Evolutionary conservation across 176 grass and related monocot species (phyloP).

Genomic region (Ananas comosus): DNA sequence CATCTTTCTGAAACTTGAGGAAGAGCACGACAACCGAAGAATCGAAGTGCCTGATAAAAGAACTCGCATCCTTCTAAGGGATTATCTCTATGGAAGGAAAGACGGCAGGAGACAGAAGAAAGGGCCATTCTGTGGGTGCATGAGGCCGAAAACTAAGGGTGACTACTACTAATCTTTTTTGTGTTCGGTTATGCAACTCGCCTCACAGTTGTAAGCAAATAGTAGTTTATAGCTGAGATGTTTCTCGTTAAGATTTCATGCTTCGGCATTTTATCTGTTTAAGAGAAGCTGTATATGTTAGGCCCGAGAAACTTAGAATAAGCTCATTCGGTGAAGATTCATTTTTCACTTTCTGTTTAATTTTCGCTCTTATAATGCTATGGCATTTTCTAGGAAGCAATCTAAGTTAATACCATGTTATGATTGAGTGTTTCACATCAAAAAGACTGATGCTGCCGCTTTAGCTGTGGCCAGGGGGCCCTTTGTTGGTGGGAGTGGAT

Average conservation of each 20-base stretch:
- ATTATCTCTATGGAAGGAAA: slow-evolving; percentile 87
- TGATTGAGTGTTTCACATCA: background rate
- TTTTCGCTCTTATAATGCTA: background rate
- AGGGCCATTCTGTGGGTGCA: slow-evolving; percentile 60
- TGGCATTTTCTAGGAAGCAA: background rate
- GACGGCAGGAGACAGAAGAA: slow-evolving; percentile 39
- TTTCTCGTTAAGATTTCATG: background rate
- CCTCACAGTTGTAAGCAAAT: background rate
- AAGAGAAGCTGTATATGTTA: background rate
- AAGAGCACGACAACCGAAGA: slow-evolving; percentile 49
- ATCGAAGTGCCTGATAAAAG: slow-evolving; percentile 44
- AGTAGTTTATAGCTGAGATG: background rate
- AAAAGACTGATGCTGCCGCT: background rate
- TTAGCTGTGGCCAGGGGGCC: no score
- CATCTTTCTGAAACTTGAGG: slow-evolving; percentile 69
- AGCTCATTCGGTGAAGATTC: background rate
- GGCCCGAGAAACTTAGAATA: background rate
- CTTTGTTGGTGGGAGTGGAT: background rate
- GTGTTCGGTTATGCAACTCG: background rate
- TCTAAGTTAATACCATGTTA: background rate
- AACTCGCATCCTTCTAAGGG: slow-evolving; percentile 60
- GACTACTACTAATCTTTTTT: background rate
- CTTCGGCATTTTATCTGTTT: background rate
- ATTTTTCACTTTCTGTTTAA: background rate
- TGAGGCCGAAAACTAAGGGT: slow-evolving; percentile 38